Evolutionary conservation across 495 filamentous ascomycete species (phyloP).

Genomic region (Penicillium steckii): DNA sequence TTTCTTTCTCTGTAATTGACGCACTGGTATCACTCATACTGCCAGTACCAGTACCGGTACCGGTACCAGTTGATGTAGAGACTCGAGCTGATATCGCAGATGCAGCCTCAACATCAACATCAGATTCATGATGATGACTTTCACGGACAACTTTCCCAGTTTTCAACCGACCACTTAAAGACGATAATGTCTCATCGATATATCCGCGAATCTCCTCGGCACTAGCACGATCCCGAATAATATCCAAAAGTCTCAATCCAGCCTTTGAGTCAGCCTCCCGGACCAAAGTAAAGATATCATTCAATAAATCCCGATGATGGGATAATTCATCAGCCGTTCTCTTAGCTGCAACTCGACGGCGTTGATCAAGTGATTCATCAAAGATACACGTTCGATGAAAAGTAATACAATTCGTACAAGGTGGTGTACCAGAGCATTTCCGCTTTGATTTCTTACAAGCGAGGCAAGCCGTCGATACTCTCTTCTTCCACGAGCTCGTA

Average conservation of each 20-base stretch:
- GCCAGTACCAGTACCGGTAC: too few relatives aligned
- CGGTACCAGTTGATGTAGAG: background rate
- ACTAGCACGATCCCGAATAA: conserved; percentile 37
- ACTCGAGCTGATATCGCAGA: too few relatives aligned
- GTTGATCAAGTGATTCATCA: conserved; percentile 47
- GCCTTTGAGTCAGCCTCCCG: conserved; percentile 32
- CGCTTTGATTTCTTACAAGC: conserved; percentile 50
- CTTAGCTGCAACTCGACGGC: conserved; percentile 49
- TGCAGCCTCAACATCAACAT: too few relatives aligned
- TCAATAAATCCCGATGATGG: conserved; percentile 43
- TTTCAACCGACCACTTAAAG: conserved; percentile 7
- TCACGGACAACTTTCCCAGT: too few relatives aligned
- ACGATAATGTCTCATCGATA: conserved; percentile 32
- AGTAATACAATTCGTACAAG: conserved; percentile 43
- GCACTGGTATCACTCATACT: too few relatives aligned
- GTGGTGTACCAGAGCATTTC: conserved; percentile 45
- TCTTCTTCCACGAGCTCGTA: conserved; percentile 31
- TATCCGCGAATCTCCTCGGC: conserved; percentile 37
- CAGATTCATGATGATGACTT: too few relatives aligned
- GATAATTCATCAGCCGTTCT: conserved; percentile 44
- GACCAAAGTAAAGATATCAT: conserved; percentile 41
- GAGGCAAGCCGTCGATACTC: conserved; percentile 47
- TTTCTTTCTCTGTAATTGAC: conserved; percentile 11
- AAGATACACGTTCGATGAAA: conserved; percentile 43
- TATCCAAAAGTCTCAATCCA: conserved; percentile 28